Percentiles rank a stretch among this genome's conserved stretches.
Evolutionary conservation across 2,329 filamentous ascomycete genomes (phyloP).

Genomic region (Lecanicillium sp.): DNA sequence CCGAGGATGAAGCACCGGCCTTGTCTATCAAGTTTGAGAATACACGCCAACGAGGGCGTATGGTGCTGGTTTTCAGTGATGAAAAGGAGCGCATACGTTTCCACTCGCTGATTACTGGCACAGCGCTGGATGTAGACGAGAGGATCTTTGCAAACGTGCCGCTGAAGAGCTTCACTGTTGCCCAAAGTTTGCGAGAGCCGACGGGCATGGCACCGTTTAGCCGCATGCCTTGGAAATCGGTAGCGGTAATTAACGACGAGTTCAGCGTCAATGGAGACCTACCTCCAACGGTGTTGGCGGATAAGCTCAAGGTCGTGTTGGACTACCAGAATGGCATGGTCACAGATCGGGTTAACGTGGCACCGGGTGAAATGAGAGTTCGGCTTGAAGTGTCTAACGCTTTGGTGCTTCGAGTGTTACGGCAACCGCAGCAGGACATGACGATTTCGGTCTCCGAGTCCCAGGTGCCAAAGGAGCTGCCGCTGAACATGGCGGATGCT

Average conservation of each 20-base stretch:
- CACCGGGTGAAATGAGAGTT: slow-evolving; percentile 63
- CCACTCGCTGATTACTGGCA: slow-evolving; percentile 66
- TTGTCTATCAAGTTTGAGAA: slow-evolving; percentile 65
- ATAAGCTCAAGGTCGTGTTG: slow-evolving; percentile 65
- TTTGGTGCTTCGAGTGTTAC: slow-evolving; percentile 56
- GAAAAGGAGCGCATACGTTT: slow-evolving; percentile 62
- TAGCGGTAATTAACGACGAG: slow-evolving; percentile 65
- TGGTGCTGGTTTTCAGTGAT: slow-evolving; percentile 71
- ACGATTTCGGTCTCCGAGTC: slow-evolving; percentile 67
- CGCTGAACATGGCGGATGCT: slow-evolving; percentile 54
- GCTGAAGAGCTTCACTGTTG: slow-evolving; percentile 56
- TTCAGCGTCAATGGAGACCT: slow-evolving; percentile 50
- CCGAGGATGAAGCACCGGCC: slow-evolving; percentile 60
- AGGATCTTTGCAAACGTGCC: slow-evolving; percentile 62
- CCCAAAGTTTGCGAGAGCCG: slow-evolving; percentile 40
- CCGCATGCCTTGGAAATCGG: slow-evolving; percentile 54
- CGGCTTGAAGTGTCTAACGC: slow-evolving; percentile 54
- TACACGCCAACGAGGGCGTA: slow-evolving; percentile 55
- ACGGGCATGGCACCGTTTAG: slow-evolving; percentile 42
- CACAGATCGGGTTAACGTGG: slow-evolving; percentile 77
- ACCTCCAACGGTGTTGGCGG: slow-evolving; percentile 63
- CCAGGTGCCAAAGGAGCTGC: slow-evolving; percentile 51
- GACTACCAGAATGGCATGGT: slow-evolving; percentile 70
- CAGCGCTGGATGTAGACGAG: slow-evolving; percentile 59
- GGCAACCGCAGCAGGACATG: slow-evolving; percentile 68